These are phyloP conservation scores for Colletotrichum sansevieriae DNA, from an alignment of 2,329 filamentous ascomycete species.

Conservation along the genomic window DNA sequence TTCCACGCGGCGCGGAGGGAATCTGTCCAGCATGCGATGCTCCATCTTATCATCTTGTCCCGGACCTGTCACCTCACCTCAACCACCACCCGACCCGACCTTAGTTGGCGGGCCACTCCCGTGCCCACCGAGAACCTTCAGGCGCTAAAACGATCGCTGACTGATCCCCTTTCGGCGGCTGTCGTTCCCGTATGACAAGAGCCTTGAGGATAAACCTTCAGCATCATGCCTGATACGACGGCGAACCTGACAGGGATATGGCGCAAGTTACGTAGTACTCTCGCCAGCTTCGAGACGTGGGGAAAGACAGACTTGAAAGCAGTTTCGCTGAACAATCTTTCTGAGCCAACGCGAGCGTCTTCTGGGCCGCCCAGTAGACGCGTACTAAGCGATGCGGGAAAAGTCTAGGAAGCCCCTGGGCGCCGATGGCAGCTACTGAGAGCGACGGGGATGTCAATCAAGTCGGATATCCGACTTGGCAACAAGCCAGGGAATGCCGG, in stretches of 20 bases:
- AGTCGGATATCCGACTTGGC: neutral
- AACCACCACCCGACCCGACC: neutral
- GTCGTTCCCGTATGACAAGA: conserved; percentile 1
- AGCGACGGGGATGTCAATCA: neutral
- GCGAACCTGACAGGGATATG: conserved; percentile 4
- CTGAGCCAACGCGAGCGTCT: neutral
- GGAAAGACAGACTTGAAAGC: neutral
- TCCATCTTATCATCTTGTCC: conserved; percentile 26
- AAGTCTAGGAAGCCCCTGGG: neutral
- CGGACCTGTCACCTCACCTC: conserved; percentile 14
- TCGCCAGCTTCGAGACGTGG: neutral
- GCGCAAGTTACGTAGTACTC: neutral
- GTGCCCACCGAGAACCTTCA: neutral
- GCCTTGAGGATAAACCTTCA: neutral
- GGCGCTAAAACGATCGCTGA: conserved; percentile 22
- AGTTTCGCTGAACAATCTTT: neutral
- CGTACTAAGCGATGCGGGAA: neutral
- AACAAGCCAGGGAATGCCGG: neutral
- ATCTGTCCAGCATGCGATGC: neutral
- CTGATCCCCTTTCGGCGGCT: conserved; percentile 4
- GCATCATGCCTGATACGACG: conserved; percentile 6
- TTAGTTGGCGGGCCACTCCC: conserved; percentile 18
- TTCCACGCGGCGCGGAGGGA: conserved; percentile 25
- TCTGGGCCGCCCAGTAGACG: neutral
- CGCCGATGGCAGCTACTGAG: neutral